Evolutionary conservation across 2,329 filamentous ascomycete species (phyloP).

Genomic region (Geosmithia putterillii): DNA sequence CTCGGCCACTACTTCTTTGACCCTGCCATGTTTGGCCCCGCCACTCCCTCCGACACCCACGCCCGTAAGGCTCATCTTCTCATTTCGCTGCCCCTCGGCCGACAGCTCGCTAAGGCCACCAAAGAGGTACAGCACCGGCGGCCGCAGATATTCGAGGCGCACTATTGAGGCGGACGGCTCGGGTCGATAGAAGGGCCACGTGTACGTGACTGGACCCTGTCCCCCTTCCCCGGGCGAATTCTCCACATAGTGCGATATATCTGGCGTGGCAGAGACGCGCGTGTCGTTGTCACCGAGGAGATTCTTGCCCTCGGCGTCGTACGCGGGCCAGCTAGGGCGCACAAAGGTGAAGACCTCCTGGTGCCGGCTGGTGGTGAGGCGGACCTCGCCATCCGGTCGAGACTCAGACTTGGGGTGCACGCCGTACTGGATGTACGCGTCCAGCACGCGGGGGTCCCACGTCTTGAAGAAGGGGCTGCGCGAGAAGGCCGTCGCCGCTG

Average conservation of each 20-base stretch:
- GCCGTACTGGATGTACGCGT: constrained; percentile 49
- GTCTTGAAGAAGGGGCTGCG: constrained; percentile 58
- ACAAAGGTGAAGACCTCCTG: constrained; percentile 68
- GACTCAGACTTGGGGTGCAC: constrained; percentile 46
- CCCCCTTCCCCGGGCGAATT: too few relatives aligned
- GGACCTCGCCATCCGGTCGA: constrained; percentile 33
- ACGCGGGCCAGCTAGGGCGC: constrained; percentile 42
- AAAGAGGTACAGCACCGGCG: constrained; percentile 58
- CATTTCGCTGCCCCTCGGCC: constrained; percentile 29
- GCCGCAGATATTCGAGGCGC: constrained; percentile 47
- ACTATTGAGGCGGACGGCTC: constrained; percentile 46
- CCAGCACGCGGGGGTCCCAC: constrained; percentile 74
- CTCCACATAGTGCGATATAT: constrained; percentile 18
- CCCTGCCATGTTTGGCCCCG: constrained; percentile 49
- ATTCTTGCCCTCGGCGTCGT: constrained; percentile 19
- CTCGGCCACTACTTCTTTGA: constrained; percentile 51
- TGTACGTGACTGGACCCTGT: constrained; percentile 12
- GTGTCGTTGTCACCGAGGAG: constrained; percentile 20
- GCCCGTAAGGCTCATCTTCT: constrained; percentile 54
- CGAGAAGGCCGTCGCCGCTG: constrained; percentile 54
- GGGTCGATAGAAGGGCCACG: constrained; percentile 53
- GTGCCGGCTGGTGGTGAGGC: constrained; percentile 71
- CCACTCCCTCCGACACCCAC: constrained; percentile 56
- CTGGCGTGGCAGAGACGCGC: constrained; percentile 32
- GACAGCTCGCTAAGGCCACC: constrained; percentile 49